These are phyloP conservation scores for Alternaria panax DNA, from an alignment of 2,329 filamentous ascomycete genomes.

Conservation along the genomic window DNA sequence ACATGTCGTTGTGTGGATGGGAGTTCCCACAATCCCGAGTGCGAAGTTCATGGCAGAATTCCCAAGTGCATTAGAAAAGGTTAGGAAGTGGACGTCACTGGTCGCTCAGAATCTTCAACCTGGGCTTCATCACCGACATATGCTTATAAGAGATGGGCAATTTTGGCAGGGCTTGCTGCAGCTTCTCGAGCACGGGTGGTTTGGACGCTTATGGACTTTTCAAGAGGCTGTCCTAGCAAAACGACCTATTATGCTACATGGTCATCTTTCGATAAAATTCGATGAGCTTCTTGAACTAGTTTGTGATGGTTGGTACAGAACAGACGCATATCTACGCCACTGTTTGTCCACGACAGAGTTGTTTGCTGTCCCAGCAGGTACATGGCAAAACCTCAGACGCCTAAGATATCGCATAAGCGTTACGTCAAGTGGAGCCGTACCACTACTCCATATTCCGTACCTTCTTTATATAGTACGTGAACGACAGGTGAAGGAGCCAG, in stretches of 20 bases:
- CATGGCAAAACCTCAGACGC: no score
- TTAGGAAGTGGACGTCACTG: neutral
- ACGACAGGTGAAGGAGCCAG: neutral
- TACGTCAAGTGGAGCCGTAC: neutral
- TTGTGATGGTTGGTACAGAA: neutral
- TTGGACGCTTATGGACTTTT: neutral
- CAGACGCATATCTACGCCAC: neutral
- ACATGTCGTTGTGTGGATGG: neutral
- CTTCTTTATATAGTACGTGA: neutral
- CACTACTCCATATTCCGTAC: accelerated
- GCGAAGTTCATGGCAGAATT: neutral
- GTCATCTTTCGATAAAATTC: neutral
- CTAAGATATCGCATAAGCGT: accelerated
- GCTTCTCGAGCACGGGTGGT: neutral
- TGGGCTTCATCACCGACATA: accelerated
- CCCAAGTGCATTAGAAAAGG: neutral
- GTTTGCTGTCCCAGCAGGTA: neutral
- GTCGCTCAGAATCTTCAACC: neutral
- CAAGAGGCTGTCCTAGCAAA: neutral
- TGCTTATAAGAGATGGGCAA: accelerated
- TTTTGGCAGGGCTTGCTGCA: neutral
- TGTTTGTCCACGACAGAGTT: neutral
- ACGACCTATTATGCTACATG: neutral
- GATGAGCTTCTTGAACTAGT: neutral
- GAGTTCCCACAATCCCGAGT: neutral